A percentile compares a stretch with the other conserved stretches of the same genome.
Conservation (phyloP, 2,329 filamentous ascomycete genomes). For the Pseudocercospora ulei region DNA sequence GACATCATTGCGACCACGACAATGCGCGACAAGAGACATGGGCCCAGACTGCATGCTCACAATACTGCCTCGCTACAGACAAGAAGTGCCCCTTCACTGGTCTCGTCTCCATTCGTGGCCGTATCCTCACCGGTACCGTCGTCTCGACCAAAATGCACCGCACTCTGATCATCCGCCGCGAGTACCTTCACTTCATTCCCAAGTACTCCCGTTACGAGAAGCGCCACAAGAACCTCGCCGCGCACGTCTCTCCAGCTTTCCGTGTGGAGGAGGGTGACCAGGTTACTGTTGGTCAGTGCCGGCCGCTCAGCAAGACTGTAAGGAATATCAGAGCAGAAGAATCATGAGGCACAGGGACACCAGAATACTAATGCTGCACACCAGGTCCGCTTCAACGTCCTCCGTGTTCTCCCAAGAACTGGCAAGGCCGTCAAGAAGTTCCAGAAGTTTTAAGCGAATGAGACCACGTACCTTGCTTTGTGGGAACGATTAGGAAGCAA, state of each 20-base stretch:
- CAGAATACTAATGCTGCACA: slow-evolving; percentile 20
- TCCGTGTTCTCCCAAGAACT: slow-evolving; percentile 93
- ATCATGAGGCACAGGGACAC: slow-evolving; percentile 4
- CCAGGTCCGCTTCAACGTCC: slow-evolving; percentile 98
- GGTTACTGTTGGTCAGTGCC: slow-evolving; percentile 98
- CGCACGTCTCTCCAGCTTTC: slow-evolving; percentile 98
- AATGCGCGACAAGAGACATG: slow-evolving; percentile 6
- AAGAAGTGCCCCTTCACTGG: slow-evolving; percentile 99
- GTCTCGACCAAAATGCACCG: slow-evolving; percentile 99
- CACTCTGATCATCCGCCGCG: slow-evolving; percentile 96
- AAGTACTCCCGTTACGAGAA: slow-evolving; percentile 99
- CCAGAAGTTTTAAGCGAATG: slow-evolving; percentile 77
- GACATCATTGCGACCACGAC: slow-evolving; percentile 9
- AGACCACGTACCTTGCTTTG: slow-evolving; percentile 20
- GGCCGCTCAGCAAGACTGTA: slow-evolving; percentile 99
- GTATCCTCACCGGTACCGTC: slow-evolving; percentile 98
- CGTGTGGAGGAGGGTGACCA: slow-evolving; percentile 99
- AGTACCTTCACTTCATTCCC: slow-evolving; percentile 99
- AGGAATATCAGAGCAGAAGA: slow-evolving; percentile 37
- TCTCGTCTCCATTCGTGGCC: slow-evolving; percentile 97
- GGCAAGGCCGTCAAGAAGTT: slow-evolving; percentile 97
- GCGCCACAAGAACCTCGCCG: slow-evolving; percentile 99
- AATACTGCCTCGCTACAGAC: slow-evolving; percentile 55
- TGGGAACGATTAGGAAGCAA: slow-evolving; percentile 15
- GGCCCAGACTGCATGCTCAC: slow-evolving; percentile 17